Percentiles rank a stretch among this genome's conserved stretches.
These are phyloP conservation scores for Aspergillus neoniger DNA, from an alignment of 2,329 filamentous ascomycete genomes.

Conservation along the genomic window DNA sequence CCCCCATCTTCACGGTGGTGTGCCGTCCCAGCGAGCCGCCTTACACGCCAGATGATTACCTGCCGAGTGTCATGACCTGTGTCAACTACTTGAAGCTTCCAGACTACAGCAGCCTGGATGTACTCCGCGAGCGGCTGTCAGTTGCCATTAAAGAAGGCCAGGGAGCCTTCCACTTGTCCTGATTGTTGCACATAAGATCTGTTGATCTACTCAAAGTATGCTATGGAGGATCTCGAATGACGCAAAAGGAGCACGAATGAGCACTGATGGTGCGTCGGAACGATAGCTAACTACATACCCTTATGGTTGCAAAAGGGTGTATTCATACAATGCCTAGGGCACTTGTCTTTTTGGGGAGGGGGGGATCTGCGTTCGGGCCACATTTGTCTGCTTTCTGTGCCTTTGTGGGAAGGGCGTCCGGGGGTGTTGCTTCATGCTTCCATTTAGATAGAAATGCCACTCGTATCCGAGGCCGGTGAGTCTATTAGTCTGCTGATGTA, in stretches of 20 bases:
- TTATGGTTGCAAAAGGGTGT: constrained; percentile 18
- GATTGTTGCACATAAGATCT: background rate
- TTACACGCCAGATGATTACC: constrained; percentile 90
- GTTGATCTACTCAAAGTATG: background rate
- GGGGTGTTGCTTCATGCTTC: background rate
- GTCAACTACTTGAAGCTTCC: constrained; percentile 98
- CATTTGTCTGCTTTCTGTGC: background rate
- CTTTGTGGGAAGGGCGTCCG: background rate
- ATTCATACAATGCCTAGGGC: constrained; percentile 12
- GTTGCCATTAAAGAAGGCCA: constrained; percentile 93
- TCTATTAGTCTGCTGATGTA: constrained; percentile 10
- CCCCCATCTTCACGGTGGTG: constrained; percentile 97
- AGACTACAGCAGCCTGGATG: constrained; percentile 79
- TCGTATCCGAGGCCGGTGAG: background rate
- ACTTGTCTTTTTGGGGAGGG: background rate
- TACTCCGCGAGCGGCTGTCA: constrained; percentile 75
- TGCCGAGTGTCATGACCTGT: constrained; percentile 99
- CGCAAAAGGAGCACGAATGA: background rate
- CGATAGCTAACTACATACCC: constrained; percentile 16
- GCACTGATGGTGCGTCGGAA: constrained; percentile 12
- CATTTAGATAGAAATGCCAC: constrained; percentile 12
- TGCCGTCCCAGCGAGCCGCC: constrained; percentile 98
- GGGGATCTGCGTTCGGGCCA: constrained; percentile 1
- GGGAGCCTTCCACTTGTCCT: constrained; percentile 95
- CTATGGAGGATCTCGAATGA: background rate